These are phyloP conservation scores for Ajuga reptans DNA, from an alignment of 305 asterid genomes.

Conservation along the genomic window DNA sequence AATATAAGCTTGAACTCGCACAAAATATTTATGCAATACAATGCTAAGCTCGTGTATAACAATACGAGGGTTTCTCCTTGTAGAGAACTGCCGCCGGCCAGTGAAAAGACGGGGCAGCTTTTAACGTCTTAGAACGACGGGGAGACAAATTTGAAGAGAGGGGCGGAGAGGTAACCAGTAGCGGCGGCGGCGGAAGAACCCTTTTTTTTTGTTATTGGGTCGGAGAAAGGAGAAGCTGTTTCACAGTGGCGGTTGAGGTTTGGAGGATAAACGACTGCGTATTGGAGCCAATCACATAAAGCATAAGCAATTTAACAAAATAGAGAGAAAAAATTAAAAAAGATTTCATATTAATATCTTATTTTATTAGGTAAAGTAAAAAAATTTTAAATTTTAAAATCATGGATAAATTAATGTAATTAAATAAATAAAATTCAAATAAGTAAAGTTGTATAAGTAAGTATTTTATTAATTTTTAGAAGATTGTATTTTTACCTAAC, in stretches of 20 bases:
- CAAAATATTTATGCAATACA: no score
- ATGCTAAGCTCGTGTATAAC: neutral
- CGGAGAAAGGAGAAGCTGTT: neutral
- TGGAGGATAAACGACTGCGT: neutral
- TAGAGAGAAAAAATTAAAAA: neutral
- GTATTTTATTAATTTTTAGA: no score
- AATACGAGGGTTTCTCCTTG: neutral
- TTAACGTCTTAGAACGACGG: neutral
- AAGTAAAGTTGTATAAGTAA: no score
- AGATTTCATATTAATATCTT: no score
- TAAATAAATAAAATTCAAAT: no score
- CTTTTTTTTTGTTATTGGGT: neutral
- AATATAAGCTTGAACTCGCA: neutral
- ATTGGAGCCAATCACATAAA: neutral
- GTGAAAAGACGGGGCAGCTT: neutral
- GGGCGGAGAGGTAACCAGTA: neutral
- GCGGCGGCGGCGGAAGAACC: conserved; percentile 7
- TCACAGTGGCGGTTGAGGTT: neutral
- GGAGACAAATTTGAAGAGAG: neutral
- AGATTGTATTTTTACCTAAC: no score
- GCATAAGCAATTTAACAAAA: neutral
- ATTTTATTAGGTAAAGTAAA: no score
- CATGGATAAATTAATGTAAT: no score
- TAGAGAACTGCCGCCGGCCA: neutral
- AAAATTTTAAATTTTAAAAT: no score